Evolutionary conservation across 2,329 filamentous ascomycete genomes (phyloP).

Genomic region (Talaromyces funiculosus): DNA sequence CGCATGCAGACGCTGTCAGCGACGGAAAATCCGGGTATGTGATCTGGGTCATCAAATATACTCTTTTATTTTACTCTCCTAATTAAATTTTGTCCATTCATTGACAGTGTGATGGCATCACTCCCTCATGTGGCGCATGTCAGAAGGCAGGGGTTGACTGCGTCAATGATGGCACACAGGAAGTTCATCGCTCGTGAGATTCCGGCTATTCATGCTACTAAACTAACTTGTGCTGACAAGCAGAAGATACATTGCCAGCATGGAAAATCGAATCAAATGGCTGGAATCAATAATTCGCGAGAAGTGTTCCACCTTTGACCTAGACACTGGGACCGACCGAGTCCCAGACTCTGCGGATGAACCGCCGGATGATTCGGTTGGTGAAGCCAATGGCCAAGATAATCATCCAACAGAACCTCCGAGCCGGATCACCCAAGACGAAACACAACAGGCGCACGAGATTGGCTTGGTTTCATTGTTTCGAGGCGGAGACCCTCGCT

Average conservation of each 20-base stretch:
- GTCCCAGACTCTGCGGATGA: conserved; percentile 16
- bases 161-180: conserved; percentile 42
- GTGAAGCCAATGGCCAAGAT: background rate
- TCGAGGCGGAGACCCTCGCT: conserved; percentile 43
- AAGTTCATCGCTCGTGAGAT: conserved; percentile 40
- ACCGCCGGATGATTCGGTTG: background rate
- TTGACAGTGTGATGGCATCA: conserved; percentile 41
- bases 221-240: background rate
- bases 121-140: conserved; percentile 42
- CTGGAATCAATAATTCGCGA: conserved; percentile 42
- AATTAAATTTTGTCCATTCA: background rate
- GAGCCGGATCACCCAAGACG: background rate
- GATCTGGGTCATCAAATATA: background rate
- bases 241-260: conserved; percentile 30
- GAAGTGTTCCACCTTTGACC: conserved; percentile 41
- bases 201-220: background rate
- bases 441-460: conserved; percentile 40
- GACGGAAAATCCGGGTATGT: conserved; percentile 46
- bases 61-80: background rate
- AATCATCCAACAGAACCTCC: background rate
- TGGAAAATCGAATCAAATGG: conserved; percentile 43
- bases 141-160: conserved; percentile 39
- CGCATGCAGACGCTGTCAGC: conserved; percentile 39
- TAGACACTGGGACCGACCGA: conserved; percentile 24
- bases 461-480: conserved; percentile 49